Evolutionary conservation across 2,329 filamentous ascomycete genomes (phyloP), one percentile per base, ranked within the genome.

Genomic region (Aspergillus brunneoviolaceus): DNA sequence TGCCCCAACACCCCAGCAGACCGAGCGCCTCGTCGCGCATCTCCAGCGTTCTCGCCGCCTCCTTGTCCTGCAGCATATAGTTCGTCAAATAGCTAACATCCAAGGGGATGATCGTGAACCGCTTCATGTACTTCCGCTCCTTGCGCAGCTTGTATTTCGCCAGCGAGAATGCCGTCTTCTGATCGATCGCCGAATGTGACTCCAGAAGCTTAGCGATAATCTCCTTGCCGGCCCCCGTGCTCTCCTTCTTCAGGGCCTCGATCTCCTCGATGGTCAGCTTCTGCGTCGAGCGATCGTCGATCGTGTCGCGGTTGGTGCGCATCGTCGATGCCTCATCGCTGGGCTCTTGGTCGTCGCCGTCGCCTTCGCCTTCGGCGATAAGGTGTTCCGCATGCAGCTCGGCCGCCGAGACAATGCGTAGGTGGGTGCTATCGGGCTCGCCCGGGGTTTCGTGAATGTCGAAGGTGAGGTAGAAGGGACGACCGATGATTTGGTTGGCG

Each of bases 91-190:
- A 83, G 0, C 87, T 83, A 14, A 96, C 87, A 70, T 97, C 92
- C 67, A 98, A 79, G 0, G 94, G 94, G 55, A 96, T 76, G 1
- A 95, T 86, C 0, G 90, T 91, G 71, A 99, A 98, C 12, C 92
- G 84, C 69, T 90, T 88, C 64, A 98, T 84, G 74, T 96, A 98
- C 77, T 99, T 99, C 73, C 89, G 93, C 65, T 91, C 89, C 80
- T 99, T 99, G 50, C 96, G 83, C 19, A 98, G 81, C 70, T 95
- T 96, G 77, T 99, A 99, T 76, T 99, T 99, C 49, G 94, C 93
- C 60, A 97, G 81, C 2, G 92, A 96, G 71, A 96, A 99, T 0
- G 87, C 84, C 0, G 95, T 98, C 82, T 99, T 99, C 79, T 98
- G 90, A 67, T 96, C 92, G 49, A 99, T 84, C 1, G 89, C 90